Conservation (phyloP, 192 early-diverging fungal genomes). For the Phycomyces blakesleeanus region DNA sequence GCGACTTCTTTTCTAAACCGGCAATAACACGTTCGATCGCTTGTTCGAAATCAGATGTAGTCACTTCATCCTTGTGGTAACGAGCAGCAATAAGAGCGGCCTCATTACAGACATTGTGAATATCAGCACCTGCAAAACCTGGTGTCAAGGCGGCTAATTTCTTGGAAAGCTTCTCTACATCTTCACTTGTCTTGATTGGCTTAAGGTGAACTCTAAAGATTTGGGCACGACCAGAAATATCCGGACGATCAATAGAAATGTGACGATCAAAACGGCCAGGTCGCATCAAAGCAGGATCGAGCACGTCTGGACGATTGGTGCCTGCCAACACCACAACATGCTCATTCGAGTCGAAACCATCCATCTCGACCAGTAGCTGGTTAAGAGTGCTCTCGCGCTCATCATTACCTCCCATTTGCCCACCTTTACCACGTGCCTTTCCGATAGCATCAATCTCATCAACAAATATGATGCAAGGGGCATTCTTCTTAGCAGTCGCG, state of each 20-base stretch:
- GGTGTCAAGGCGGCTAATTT: conserved; percentile 95
- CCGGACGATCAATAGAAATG: conserved; percentile 93
- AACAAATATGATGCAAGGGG: conserved; percentile 98
- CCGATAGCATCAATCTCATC: conserved; percentile 99
- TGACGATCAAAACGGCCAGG: conserved; percentile 99
- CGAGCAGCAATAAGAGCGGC: conserved; percentile 97
- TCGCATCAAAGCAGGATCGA: conserved; percentile 93
- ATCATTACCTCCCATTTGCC: conserved; percentile 91
- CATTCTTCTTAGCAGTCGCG: conserved; percentile 93
- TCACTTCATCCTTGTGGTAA: conserved; percentile 68
- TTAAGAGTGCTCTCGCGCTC: conserved; percentile 97
- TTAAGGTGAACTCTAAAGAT: conserved; percentile 97
- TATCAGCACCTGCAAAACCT: conserved; percentile 97
- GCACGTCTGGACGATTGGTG: conserved; percentile 95
- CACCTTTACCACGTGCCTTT: conserved; percentile 88
- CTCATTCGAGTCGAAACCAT: conserved; percentile 85
- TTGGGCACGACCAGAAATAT: conserved; percentile 90
- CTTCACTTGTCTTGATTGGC: conserved; percentile 85
- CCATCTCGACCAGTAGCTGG: conserved; percentile 99
- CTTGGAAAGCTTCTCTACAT: conserved; percentile 71
- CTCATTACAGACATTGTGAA: conserved; percentile 98
- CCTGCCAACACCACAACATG: conserved; percentile 96
- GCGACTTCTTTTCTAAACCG: conserved; percentile 96
- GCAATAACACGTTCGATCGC: conserved; percentile 99
- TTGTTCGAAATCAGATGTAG: conserved; percentile 89